phyloP scores from a whole-genome alignment of 805 yeast genomes.

The Teunomyces cretensis region DNA sequence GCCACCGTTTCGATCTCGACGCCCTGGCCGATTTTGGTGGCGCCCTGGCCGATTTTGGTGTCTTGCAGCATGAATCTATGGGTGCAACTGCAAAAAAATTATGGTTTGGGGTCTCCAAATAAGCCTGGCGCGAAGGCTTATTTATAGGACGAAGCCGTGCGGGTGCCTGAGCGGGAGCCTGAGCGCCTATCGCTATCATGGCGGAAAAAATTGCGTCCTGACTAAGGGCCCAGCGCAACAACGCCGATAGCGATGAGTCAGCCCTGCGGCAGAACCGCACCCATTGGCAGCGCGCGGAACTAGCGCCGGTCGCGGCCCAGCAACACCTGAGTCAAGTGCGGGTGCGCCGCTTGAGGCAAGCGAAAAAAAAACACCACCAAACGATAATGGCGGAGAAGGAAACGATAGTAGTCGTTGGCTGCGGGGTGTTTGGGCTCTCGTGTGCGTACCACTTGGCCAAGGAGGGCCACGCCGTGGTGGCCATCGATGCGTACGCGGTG shows the following conservation, averaged over 20 bases:
- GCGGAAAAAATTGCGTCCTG: too few species aligned
- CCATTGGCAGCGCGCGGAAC: too few species aligned
- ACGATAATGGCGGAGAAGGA: background rate
- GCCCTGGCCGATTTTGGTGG: background rate
- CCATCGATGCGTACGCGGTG: background rate
- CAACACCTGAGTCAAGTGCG: too few species aligned
- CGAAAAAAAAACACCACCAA: background rate
- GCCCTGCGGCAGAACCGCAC: slow-evolving; percentile 1
- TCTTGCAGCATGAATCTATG: too few species aligned
- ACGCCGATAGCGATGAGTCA: background rate
- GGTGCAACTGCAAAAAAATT: background rate
- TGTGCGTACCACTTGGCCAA: background rate
- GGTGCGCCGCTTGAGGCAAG: background rate
- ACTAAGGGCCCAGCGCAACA: too few species aligned
- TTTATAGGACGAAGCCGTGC: too few species aligned
- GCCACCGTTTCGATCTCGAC: background rate
- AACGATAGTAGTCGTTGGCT: background rate
- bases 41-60: too few species aligned
- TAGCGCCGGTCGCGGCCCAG: too few species aligned
- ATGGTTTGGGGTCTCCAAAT: too few species aligned
- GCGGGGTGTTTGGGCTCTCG: slow-evolving; percentile 1
- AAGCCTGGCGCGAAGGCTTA: too few species aligned
- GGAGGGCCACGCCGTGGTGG: background rate
- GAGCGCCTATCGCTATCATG: too few species aligned
- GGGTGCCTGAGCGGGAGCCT: too few species aligned